Conservation (phyloP, 169 alveolate species). For the Eimeria tenella region DNA sequence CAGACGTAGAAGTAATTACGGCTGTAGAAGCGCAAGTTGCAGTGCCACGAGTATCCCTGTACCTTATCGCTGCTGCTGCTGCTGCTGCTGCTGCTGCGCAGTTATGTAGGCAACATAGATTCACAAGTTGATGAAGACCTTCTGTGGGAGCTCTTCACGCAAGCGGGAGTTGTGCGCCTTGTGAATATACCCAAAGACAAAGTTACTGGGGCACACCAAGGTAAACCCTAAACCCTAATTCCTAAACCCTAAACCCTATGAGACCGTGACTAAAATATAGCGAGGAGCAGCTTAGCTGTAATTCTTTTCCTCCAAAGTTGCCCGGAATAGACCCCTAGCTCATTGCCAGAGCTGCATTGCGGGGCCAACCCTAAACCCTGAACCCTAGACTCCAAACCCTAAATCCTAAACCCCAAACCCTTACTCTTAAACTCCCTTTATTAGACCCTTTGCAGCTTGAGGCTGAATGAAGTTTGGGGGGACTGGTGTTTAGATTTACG, state of each 20-base stretch:
- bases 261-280: not conserved
- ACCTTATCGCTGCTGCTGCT: not conserved
- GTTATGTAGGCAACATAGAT: constrained; percentile 96
- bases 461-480: too few species aligned
- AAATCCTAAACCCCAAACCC: not conserved
- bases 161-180: constrained; percentile 97
- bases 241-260: not conserved
- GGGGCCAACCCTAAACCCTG: not conserved
- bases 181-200: constrained; percentile 98
- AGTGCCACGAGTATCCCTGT: not conserved
- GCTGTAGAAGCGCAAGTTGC: not conserved
- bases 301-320: not conserved
- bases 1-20: not conserved
- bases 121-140: constrained; percentile 97
- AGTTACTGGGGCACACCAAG: constrained; percentile 83
- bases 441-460: not conserved
- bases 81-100: not conserved
- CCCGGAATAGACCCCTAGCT: not conserved
- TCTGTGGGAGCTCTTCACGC: constrained; percentile 98
- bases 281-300: not conserved
- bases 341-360: not conserved
- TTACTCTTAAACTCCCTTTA: not conserved
- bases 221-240: not conserved
- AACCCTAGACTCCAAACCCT: not conserved
- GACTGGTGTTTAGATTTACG: too few species aligned